Evolutionary conservation across 2,329 filamentous ascomycete genomes (phyloP), one percentile per base, ranked within the genome.

Genomic region (Escovopsis sp.): DNA sequence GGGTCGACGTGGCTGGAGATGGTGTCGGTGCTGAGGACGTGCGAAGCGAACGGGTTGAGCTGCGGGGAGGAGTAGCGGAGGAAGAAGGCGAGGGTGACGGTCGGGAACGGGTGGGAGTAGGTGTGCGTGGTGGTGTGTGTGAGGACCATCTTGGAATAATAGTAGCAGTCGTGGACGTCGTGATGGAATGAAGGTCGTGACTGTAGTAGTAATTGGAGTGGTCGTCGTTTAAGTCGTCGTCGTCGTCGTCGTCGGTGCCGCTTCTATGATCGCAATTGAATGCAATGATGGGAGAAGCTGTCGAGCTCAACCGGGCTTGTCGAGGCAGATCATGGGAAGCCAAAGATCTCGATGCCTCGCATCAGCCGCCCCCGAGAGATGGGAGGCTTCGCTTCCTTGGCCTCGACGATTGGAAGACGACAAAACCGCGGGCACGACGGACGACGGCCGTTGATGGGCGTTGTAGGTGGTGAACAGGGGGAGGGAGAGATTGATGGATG

Each of bases 71-170:
- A 86, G 64, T 91, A 91, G 50, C 84, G 83, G 39, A 91, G 79
- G 64, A 89, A 91, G 71, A 86, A 91, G 64, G 84, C 84, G 60
- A 91, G 79, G 39, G 84, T 86, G 47, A 91, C 84, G 58, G 84
- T 84, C 47, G 83, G 79, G 66, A 89, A 89, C 39, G 82, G 80
- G 62, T 89, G 85, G 49, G 79, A 72, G 70, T 88, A 87, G 54
- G 72, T 75, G 59, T 84, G 81, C 62, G 73, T 76, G 52, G 75
- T 78, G 41, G 72, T 74, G 59, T 76, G 74, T 7, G 71, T 74
- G 62, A 78, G 71, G 48, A 78, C 74, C 74, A 78, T 78, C 43
- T 56, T 70, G 54, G 48, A 56, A 42, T 44, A 42, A 43, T 29
- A 27, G 27, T 37, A 42, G 8, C 27, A 30, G 11, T 30, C 27